Evolutionary conservation across 306 rosid species (phyloP).

Genomic region (Gastrolobium bilobum): DNA sequence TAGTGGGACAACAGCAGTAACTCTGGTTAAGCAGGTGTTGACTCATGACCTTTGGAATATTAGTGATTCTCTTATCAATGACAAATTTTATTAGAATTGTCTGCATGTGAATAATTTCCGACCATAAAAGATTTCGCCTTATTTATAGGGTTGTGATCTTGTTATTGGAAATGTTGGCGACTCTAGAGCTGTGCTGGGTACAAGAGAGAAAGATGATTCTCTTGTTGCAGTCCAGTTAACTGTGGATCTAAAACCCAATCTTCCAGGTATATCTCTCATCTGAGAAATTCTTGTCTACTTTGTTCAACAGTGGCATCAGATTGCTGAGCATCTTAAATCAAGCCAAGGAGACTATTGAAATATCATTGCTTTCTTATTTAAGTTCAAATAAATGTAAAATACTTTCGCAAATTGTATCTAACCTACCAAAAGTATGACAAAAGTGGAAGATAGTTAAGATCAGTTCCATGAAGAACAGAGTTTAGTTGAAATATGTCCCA

Average conservation of each 20-base stretch:
- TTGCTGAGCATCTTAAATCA: constrained; percentile 30
- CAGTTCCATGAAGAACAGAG: background rate
- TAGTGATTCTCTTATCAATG: background rate
- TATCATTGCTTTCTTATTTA: background rate
- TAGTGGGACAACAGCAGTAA: constrained; percentile 98
- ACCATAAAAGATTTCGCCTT: constrained; percentile 39
- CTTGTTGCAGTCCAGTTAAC: constrained; percentile 90
- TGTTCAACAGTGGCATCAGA: constrained; percentile 19
- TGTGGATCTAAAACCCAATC: constrained; percentile 98
- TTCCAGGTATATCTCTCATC: constrained; percentile 77
- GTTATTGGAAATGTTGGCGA: constrained; percentile 93
- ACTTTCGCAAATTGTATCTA: background rate
- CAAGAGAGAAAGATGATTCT: constrained; percentile 74
- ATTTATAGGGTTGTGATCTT: constrained; percentile 83
- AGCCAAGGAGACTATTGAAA: background rate
- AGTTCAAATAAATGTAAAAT: background rate
- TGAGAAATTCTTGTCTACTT: constrained; percentile 8
- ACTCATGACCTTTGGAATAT: constrained; percentile 26
- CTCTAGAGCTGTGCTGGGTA: constrained; percentile 93
- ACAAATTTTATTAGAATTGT: constrained; percentile 17
- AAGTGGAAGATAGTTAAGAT: background rate
- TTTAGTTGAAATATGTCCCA: constrained; percentile 3
- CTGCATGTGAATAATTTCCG: constrained; percentile 45
- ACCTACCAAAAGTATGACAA: background rate
- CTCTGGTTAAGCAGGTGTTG: constrained; percentile 89